Evolutionary conservation across 192 early-diverging fungal species (phyloP), one percentile per base, ranked within the genome.

Genomic region (Podila epigama): DNA sequence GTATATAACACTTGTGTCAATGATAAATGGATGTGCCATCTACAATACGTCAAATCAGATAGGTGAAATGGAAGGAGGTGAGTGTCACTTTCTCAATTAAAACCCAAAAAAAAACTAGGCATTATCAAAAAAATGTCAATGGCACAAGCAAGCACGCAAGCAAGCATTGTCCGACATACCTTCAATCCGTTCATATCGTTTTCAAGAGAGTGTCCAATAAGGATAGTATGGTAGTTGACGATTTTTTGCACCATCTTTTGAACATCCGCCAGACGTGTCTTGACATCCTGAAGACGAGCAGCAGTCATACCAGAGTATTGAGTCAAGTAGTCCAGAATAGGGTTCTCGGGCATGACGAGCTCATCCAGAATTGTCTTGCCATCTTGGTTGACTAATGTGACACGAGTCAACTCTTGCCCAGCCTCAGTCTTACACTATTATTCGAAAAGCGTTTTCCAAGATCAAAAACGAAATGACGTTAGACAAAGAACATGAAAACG

Each of bases 161-260:
- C 11, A 27, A 5, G 32, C 22, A 12, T 40, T 39, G 7, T 16
- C n/a, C 12, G 8, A 0, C 27, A 18, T 32, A 81, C 79, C 66
- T 85, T 75, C 51, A 93, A 68, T 0, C 89, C 90, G 12, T 81
- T 85, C 62, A 93, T 71, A 77, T 93, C 92, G 58, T 87, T 89
- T 35, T 93, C 88, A 13, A 93, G 81, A 32, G 80, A 81, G 61
- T 89, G 88, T 7, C 88, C 88, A 0, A 86, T 64, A 9, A 89
- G 51, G 52, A 89, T 81, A 11, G 81, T 81, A 37, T 86, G 59
- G 27, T 73, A 69, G 33, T 83, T 70, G 1, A 89, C 65, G 3
- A 87, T 28, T 25, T 79, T 59, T 28, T 70, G 59, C 12, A 89
- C 16, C 20, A 67, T 63, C 27, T 81, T 80, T 67, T 89, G 88